Conservation (phyloP, 768 basidiomycete species). For the Antrodiella citrinella region DNA sequence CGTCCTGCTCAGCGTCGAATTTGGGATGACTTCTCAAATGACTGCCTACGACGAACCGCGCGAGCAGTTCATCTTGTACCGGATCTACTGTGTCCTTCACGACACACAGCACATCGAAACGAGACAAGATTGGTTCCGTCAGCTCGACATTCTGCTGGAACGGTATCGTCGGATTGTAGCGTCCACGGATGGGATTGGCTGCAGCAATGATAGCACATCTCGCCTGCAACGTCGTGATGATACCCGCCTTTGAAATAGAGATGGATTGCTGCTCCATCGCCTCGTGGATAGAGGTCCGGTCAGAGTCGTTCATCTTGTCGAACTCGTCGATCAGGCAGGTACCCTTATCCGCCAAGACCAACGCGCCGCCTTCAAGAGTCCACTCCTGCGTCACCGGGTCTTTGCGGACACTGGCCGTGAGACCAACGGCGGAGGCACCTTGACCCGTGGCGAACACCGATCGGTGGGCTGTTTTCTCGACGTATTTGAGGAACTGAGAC, state of each 20-base stretch:
- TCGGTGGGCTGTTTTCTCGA: conserved; percentile 96
- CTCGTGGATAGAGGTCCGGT: conserved; percentile 97
- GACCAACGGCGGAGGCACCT: conserved; percentile 95
- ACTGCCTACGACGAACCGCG: conserved; percentile 95
- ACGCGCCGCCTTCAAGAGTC: conserved; percentile 96
- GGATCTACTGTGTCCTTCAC: conserved; percentile 98
- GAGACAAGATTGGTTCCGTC: conserved; percentile 95
- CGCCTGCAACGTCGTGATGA: conserved; percentile 96
- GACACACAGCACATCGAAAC: conserved; percentile 96
- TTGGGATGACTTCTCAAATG: conserved; percentile 92
- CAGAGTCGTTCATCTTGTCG: conserved; percentile 99
- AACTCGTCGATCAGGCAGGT: conserved; percentile 98
- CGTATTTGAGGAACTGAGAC: conserved; percentile 98
- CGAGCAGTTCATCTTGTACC: conserved; percentile 91
- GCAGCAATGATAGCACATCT: conserved; percentile 97
- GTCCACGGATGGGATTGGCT: conserved; percentile 91
- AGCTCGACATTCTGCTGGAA: conserved; percentile 98
- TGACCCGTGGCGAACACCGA: conserved; percentile 98
- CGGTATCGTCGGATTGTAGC: conserved; percentile 97
- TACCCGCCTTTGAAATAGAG: conserved; percentile 98
- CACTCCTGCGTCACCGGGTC: conserved; percentile 96
- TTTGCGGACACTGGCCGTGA: conserved; percentile 98
- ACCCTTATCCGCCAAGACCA: conserved; percentile 98
- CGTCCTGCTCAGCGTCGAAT: conserved; percentile 80
- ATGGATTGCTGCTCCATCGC: conserved; percentile 99